A percentile compares a stretch with the other conserved stretches of the same genome.
Evolutionary conservation across 2,329 filamentous ascomycete genomes (phyloP).

Genomic region (Herpotrichia juniperi): DNA sequence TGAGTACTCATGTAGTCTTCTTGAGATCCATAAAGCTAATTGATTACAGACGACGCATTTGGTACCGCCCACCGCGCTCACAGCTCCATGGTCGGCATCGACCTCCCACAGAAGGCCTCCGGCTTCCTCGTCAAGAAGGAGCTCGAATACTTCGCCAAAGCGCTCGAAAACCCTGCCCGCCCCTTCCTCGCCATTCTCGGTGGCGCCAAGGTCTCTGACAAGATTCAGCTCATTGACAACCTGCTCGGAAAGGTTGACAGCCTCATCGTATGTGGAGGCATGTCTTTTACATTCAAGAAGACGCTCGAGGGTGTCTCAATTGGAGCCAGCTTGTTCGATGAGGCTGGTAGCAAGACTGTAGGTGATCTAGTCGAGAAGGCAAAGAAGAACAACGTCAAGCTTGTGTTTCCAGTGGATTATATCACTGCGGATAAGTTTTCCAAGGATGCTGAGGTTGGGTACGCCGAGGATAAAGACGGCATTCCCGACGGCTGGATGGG

Average conservation of each 20-base stretch:
- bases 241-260: constrained; percentile 97
- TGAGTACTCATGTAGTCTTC: constrained; percentile 53
- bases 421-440: constrained; percentile 95
- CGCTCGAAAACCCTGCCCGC: constrained; percentile 88
- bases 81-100: constrained; percentile 98
- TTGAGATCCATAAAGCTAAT: constrained; percentile 26
- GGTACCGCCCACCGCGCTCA: constrained; percentile 97
- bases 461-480: constrained; percentile 83
- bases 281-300: constrained; percentile 99
- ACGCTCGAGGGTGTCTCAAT: constrained; percentile 90
- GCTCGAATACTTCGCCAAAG: constrained; percentile 98
- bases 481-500: constrained; percentile 99
- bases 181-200: constrained; percentile 99
- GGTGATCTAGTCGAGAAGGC: constrained; percentile 89
- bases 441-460: constrained; percentile 79
- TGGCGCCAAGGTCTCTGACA: constrained; percentile 98
- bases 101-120: constrained; percentile 94
- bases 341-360: constrained; percentile 92
- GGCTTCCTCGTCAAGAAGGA: constrained; percentile 99
- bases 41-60: constrained; percentile 83
- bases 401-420: constrained; percentile 94
- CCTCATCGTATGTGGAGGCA: constrained; percentile 94
- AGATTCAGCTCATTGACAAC: constrained; percentile 99
- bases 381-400: constrained; percentile 93
- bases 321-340: constrained; percentile 89